Evolutionary conservation across 2,329 filamentous ascomycete species (phyloP), one percentile per base, ranked within the genome.

Genomic region (Diaporthe sp.): DNA sequence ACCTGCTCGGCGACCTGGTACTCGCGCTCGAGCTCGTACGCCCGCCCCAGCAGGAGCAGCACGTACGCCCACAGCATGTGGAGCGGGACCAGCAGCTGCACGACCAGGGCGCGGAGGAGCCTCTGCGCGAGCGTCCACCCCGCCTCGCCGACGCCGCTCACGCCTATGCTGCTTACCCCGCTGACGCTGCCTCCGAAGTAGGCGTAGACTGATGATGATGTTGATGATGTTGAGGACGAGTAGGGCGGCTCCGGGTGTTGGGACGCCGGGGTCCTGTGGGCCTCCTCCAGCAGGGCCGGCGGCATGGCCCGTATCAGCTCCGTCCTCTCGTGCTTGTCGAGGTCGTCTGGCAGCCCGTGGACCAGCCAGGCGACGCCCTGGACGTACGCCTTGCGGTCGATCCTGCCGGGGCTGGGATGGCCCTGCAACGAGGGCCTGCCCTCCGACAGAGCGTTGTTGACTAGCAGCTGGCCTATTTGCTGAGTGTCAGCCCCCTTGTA

Each of bases 281-380:
- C 65, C 25, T 70, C 71, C 15, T 35, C 71, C 25, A 70, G 65
- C 32, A 75, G 32, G 15, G 78, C 72, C 9, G 78, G 75, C 2
- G 90, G 90, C 6, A 91, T 81, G 1, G 90, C 86, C 32, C 84
- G 85, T 50, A 85, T 86, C 6, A 93, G 83, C 61, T 86, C 86
- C 32, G 87, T 79, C 37, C 83, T 80, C 79, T 94, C 92, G 76
- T 88, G 86, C 3, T 83, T 82, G 42, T 87, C 88, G 39, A 94
- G 86, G 66, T 92, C 85, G 1, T 81, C 75, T 0, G 92, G 92
- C 0, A 94, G 85, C 10, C 89, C 92, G 75, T 88, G 88, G n/a
- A 94, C 85, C 32, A 94, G 84, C 80, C 93, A 93, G 3, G 88
- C 88, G 5, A 92, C 82, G 73, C 90, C 88, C 77, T 93, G 90